phyloP scores from a whole-genome alignment of 768 basidiomycete genomes.

The Dacryopinax primogenitus region DNA sequence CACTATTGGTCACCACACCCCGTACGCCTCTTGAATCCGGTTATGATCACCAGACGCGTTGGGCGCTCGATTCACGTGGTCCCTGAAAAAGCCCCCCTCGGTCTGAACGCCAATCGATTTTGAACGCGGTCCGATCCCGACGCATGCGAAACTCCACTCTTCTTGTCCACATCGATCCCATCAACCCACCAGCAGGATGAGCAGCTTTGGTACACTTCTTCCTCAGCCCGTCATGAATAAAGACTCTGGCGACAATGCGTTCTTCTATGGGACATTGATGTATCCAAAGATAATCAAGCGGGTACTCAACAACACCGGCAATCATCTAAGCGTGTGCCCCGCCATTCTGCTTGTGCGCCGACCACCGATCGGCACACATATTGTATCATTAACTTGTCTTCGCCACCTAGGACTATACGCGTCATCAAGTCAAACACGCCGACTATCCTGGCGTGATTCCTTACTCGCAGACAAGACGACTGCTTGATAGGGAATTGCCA shows the following conservation, averaged over 20 bases:
- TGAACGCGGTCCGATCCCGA: neutral
- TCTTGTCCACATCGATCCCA: neutral
- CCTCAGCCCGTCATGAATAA: neutral
- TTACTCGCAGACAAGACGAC: slow-evolving; percentile 33
- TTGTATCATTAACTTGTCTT: neutral
- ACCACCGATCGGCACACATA: slow-evolving; percentile 6
- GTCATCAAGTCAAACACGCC: slow-evolving; percentile 57
- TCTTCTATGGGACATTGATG: slow-evolving; percentile 86
- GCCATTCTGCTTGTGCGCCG: slow-evolving; percentile 56
- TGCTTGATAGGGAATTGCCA: slow-evolving; percentile 40
- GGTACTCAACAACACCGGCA: slow-evolving; percentile 59
- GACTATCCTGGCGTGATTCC: slow-evolving; percentile 82
- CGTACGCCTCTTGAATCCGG: too few relatives aligned
- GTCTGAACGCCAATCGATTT: slow-evolving; percentile 4
- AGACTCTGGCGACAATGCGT: slow-evolving; percentile 31
- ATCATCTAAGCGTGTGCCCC: slow-evolving; percentile 51
- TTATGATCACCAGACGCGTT: neutral
- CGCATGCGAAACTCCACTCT: slow-evolving; percentile 1
- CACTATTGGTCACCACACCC: too few relatives aligned
- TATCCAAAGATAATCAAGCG: slow-evolving; percentile 69
- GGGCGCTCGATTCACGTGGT: neutral
- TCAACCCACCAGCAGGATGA: neutral
- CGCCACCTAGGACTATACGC: slow-evolving; percentile 52
- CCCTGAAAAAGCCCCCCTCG: neutral
- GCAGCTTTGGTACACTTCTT: neutral